Evolutionary conservation across 2,329 filamentous ascomycete genomes (phyloP).

Genomic region (Pseudogymnoascus sp.): DNA sequence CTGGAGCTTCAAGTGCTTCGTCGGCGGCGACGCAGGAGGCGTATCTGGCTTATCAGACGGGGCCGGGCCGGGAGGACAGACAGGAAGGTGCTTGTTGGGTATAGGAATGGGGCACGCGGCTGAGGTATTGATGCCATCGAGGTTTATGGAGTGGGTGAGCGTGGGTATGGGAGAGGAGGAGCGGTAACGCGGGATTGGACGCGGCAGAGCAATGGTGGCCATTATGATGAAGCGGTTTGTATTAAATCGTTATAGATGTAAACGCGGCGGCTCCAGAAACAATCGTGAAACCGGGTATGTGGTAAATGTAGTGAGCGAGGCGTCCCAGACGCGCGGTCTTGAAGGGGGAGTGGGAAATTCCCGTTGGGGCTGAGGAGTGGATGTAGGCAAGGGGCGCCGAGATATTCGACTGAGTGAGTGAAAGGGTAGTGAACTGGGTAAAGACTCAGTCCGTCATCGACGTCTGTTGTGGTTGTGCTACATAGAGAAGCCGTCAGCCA

Average conservation of each 20-base stretch:
- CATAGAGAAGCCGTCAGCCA: constrained; percentile 1
- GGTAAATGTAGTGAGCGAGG: constrained; percentile 6
- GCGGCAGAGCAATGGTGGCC: constrained; percentile 29
- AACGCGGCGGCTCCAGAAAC: constrained; percentile 1
- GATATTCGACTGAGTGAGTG: not conserved
- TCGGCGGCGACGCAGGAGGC: constrained; percentile 57
- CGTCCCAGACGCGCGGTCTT: constrained; percentile 7
- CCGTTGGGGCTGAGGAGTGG: not conserved
- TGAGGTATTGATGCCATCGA: constrained; percentile 44
- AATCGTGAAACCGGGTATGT: constrained; percentile 7
- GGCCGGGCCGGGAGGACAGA: constrained; percentile 74
- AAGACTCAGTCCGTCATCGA: not conserved
- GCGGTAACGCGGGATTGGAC: constrained; percentile 24
- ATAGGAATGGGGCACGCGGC: constrained; percentile 53
- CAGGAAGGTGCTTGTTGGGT: constrained; percentile 86
- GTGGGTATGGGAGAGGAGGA: constrained; percentile 40
- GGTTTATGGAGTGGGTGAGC: constrained; percentile 43
- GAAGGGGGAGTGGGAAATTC: not conserved
- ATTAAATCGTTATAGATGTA: constrained; percentile 2
- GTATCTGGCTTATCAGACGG: constrained; percentile 49
- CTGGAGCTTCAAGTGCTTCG: constrained; percentile 47
- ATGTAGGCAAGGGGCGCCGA: not conserved
- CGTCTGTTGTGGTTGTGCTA: constrained; percentile 2
- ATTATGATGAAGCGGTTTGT: constrained; percentile 16
- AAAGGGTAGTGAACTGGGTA: not conserved